These are phyloP conservation scores for Fusarium piperis DNA, from an alignment of 2,329 filamentous ascomycete genomes.

Conservation along the genomic window DNA sequence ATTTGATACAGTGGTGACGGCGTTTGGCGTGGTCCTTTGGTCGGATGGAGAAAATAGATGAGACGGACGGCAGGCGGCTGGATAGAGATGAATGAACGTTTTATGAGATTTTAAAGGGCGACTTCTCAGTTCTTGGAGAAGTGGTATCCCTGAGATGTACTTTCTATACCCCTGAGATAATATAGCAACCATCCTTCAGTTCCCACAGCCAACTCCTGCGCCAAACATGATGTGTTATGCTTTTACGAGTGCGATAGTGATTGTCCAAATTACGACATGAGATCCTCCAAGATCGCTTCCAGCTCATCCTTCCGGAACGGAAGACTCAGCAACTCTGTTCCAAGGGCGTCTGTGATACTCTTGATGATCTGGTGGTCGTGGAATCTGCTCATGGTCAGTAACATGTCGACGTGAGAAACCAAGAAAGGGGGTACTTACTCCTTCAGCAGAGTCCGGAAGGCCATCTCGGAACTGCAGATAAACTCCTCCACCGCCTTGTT, in stretches of 20 bases:
- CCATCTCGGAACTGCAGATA: conserved; percentile 96
- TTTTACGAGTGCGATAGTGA: not conserved
- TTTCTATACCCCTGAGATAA: conserved; percentile 31
- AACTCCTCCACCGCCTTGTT: conserved; percentile 97
- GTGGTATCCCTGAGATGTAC: not conserved
- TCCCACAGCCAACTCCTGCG: conserved; percentile 11
- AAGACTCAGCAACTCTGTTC: conserved; percentile 85
- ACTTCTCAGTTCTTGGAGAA: not conserved
- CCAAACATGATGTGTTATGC: conserved; percentile 14
- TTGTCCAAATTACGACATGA: conserved; percentile 44
- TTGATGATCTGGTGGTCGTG: conserved; percentile 98
- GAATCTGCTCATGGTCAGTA: conserved; percentile 66
- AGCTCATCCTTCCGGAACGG: conserved; percentile 90
- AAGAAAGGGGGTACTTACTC: conserved; percentile 67
- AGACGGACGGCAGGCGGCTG: conserved; percentile 6
- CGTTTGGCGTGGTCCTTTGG: conserved; percentile 16
- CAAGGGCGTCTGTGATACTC: conserved; percentile 83
- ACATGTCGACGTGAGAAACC: not conserved
- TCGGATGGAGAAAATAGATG: conserved; percentile 12
- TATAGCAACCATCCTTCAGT: conserved; percentile 3
- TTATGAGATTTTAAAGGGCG: conserved; percentile 27
- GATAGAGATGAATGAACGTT: conserved; percentile 37
- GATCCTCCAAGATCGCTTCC: conserved; percentile 86
- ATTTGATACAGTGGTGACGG: conserved; percentile 52
- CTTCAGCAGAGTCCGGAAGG: conserved; percentile 91